These are phyloP conservation scores for Microstegium vimineum DNA, from an alignment of 176 grass and related monocot species.

Conservation along the genomic window DNA sequence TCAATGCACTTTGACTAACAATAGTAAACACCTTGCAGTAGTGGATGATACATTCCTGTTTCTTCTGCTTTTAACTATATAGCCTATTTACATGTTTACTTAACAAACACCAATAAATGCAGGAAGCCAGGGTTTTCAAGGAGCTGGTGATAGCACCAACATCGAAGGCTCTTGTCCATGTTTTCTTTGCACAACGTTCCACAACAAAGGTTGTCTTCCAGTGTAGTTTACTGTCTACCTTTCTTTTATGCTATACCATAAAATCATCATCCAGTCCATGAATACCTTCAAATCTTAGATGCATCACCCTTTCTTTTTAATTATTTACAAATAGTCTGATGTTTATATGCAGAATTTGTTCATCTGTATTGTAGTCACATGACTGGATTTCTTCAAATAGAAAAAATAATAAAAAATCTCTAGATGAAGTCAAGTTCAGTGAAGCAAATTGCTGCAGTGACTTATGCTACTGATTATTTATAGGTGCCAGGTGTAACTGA, in stretches of 20 bases:
- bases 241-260: background rate
- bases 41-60: background rate
- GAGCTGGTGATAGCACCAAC: constrained; percentile 68
- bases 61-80: background rate
- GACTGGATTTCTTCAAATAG: constrained; percentile 6
- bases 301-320: background rate
- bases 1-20: background rate
- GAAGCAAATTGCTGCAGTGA: background rate
- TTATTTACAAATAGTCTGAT: constrained; percentile 3
- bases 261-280: background rate
- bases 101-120: constrained; percentile 23
- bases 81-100: background rate
- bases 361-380: background rate
- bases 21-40: background rate
- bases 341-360: background rate
- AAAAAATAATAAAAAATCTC: background rate
- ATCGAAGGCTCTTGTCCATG: constrained; percentile 82
- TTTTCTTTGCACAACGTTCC: constrained; percentile 72
- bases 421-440: background rate
- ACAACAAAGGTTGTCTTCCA: constrained; percentile 59
- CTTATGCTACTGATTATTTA: background rate
- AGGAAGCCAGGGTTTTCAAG: constrained; percentile 84
- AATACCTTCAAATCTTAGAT: background rate
- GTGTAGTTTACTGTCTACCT: background rate
- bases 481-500: constrained; percentile 89